These are phyloP conservation scores for Saccharomyces pastorianus DNA, from an alignment of 1,139 yeast species.

Conservation along the genomic window DNA sequence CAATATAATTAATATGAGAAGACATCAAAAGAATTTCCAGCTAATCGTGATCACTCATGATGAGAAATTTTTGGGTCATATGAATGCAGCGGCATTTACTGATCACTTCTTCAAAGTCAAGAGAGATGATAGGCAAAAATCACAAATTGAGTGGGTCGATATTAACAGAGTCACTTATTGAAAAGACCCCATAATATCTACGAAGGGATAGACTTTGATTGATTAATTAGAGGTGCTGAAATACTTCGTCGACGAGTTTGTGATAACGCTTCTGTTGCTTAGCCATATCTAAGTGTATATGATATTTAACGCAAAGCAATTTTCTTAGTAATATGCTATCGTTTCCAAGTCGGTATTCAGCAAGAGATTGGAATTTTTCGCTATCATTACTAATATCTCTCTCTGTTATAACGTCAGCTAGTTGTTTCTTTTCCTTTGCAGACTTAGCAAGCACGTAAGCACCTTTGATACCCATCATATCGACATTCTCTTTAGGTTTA, in stretches of 20 bases:
- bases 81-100: slow-evolving; percentile 80
- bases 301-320: slow-evolving; percentile 30
- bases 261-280: slow-evolving; percentile 32
- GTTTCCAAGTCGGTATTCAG: not conserved
- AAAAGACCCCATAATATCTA: not conserved
- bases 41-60: slow-evolving; percentile 93
- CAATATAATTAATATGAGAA: slow-evolving; percentile 65
- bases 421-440: not conserved
- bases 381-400: not conserved
- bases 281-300: slow-evolving; percentile 35
- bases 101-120: slow-evolving; percentile 79
- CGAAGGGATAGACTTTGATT: not conserved
- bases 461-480: slow-evolving; percentile 36
- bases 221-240: not conserved
- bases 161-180: slow-evolving; percentile 34
- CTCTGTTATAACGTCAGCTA: not conserved
- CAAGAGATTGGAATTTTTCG: not conserved
- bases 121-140: slow-evolving; percentile 73
- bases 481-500: slow-evolving; percentile 17
- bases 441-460: slow-evolving; percentile 32
- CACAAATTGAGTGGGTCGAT: slow-evolving; percentile 54
- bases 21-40: slow-evolving; percentile 80
- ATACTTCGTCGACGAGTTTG: slow-evolving; percentile 2
- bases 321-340: slow-evolving; percentile 6
- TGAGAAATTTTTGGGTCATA: slow-evolving; percentile 76